phyloP scores from a whole-genome alignment of 306 rosid species.

The Phaseolus lunatus region DNA sequence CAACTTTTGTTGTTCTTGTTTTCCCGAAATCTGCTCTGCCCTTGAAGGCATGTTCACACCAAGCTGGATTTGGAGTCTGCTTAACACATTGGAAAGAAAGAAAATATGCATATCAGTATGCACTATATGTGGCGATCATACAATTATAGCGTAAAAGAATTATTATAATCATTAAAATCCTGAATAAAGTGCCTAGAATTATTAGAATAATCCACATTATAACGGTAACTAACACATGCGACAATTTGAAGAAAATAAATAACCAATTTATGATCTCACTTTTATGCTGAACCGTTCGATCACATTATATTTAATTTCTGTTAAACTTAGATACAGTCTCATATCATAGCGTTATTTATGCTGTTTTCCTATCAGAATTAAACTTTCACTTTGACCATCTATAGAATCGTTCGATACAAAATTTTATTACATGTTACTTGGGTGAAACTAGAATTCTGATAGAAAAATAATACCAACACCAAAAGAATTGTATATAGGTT shows the following conservation, averaged over 20 bases:
- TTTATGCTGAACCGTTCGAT: neutral
- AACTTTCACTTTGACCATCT: too few species aligned
- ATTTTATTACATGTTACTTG: too few species aligned
- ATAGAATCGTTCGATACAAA: too few species aligned
- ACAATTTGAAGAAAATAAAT: constrained; percentile 1
- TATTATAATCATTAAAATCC: neutral
- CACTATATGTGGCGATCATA: constrained; percentile 10
- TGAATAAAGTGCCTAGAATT: neutral
- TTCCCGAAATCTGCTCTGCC: constrained; percentile 76
- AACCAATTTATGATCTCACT: neutral
- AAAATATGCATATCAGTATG: neutral
- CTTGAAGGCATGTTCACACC: constrained; percentile 96
- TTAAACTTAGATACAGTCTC: too few species aligned
- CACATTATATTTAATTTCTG: neutral
- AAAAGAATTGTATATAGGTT: too few species aligned
- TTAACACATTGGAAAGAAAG: constrained; percentile 9
- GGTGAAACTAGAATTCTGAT: too few species aligned
- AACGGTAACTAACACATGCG: neutral
- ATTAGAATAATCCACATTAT: neutral
- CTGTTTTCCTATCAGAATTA: too few species aligned
- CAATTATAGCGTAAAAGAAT: neutral
- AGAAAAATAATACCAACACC: too few species aligned
- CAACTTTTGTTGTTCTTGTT: constrained; percentile 62
- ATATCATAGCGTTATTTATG: too few species aligned
- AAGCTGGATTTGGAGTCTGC: constrained; percentile 88